Evolutionary conservation across 2,329 filamentous ascomycete species (phyloP).

Genomic region (Neofusicoccum ribis): DNA sequence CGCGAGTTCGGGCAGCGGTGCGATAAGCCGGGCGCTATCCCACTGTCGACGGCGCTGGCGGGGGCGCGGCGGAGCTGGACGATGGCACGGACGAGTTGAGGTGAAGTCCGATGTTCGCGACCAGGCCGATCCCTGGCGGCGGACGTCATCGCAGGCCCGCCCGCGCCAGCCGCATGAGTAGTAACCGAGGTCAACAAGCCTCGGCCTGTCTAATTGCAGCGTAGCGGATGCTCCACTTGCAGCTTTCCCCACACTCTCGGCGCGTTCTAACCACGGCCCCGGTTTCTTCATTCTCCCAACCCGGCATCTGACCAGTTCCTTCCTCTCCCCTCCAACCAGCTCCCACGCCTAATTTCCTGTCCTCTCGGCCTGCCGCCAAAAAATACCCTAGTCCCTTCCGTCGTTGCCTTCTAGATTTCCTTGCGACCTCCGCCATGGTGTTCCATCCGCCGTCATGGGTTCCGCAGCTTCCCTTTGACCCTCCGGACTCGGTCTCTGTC

Average conservation of each 20-base stretch:
- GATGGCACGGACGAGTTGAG: not conserved
- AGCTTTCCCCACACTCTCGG: conserved; percentile 10
- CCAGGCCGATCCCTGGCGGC: too few species aligned
- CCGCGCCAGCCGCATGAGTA: too few species aligned
- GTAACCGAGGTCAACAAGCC: conserved; percentile 8
- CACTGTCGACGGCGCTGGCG: not conserved
- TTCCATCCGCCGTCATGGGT: conserved; percentile 65
- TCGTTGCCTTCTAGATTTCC: not conserved
- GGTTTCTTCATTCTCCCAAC: not conserved
- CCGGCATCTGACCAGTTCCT: not conserved
- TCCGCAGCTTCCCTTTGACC: conserved; percentile 60
- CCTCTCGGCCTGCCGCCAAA: not conserved
- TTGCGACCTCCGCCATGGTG: conserved; percentile 38
- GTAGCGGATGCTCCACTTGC: not conserved
- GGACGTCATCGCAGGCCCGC: too few species aligned
- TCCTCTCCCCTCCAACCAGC: not conserved
- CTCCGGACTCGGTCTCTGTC: conserved; percentile 73
- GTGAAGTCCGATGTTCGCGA: not conserved
- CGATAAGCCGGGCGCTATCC: not conserved
- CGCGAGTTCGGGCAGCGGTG: too few species aligned
- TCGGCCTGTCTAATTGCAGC: not conserved
- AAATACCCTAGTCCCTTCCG: not conserved
- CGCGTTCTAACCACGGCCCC: not conserved
- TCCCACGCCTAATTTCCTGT: not conserved
- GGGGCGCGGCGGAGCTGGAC: not conserved